phyloP scores from a whole-genome alignment of 2,329 filamentous ascomycete species.

The Dryadomyces quercivorus region DNA sequence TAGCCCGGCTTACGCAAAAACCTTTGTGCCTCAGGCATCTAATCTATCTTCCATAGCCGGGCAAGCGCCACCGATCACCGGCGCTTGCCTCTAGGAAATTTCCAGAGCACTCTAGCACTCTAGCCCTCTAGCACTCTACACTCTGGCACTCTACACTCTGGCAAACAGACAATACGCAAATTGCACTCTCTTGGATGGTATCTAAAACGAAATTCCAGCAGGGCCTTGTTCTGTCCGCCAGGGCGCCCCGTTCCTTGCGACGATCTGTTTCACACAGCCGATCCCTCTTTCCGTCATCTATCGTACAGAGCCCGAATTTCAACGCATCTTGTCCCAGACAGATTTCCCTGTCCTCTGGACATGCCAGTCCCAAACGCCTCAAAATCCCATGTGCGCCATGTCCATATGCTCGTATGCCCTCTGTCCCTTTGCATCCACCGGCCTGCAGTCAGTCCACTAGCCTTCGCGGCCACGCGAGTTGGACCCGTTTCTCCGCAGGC shows the following conservation, averaged over 20 bases:
- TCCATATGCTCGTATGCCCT: neutral
- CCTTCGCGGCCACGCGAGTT: conserved; percentile 11
- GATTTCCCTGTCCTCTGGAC: too few relatives aligned
- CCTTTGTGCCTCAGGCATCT: conserved; percentile 3
- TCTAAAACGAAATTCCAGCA: neutral
- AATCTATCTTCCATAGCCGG: too few relatives aligned
- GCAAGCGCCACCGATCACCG: too few relatives aligned
- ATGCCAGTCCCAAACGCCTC: neutral
- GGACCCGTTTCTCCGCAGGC: conserved; percentile 10
- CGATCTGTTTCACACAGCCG: too few relatives aligned
- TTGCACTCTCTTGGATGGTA: neutral
- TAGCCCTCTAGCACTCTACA: too few relatives aligned
- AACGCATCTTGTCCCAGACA: neutral
- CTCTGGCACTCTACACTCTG: too few relatives aligned
- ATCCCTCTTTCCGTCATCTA: too few relatives aligned
- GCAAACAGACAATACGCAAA: neutral
- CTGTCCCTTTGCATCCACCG: neutral
- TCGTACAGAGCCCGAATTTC: neutral
- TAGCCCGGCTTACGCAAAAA: neutral
- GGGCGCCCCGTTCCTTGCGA: too few relatives aligned
- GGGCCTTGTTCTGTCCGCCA: too few relatives aligned
- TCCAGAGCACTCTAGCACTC: neutral
- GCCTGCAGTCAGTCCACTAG: conserved; percentile 1
- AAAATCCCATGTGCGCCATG: neutral
- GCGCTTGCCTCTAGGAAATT: neutral